Base-by-base conservation (phyloP, 2,329 filamentous ascomycete genomes). In the Monilinia polystroma region DNA sequence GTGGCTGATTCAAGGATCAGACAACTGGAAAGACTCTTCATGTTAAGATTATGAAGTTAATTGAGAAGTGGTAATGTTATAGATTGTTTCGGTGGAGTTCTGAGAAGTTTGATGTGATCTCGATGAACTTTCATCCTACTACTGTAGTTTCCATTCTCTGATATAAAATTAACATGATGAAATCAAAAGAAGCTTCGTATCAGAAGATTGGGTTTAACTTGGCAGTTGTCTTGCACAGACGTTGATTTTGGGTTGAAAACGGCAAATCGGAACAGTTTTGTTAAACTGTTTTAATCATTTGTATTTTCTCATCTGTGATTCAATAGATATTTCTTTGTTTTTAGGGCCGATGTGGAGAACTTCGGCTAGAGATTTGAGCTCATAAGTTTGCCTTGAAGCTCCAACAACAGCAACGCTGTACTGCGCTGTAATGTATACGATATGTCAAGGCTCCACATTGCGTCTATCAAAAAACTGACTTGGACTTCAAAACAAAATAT, bases 181-280 rank as follows among this genome's bases (percentile, higher is more conserved):
- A 41, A n/a, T 43, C 18, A 29, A 58, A 29, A 54, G 49, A 63
- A 63, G 35, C 51, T 53, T 64, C 35, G 60, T 63, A 63, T 64
- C 62, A 64, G 35, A 63, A 54, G 45, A 41, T 43, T 55, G 60
- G 12, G 35, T 23, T 43, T 23, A 23, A 5, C 58, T 51, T 26
- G 38, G 47, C 26, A 55, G 32, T 47, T 49, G 12, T 62, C 63
- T 69, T 70, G 69, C 72, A 72, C 72, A 69, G 72, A 74, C 72
- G 72, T 73, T 71, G 68, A 69, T 49, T 70, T 73, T 69, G 68
- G 69, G 67, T 72, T 71, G 66, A 59, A 57, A 68, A 20, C 6
- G 26, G 43, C 43, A 60, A 60, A 35, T n/a, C 58, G 12, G 32
- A 51, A 51, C 45, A 18, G 3, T 43, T 10, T 58, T 35, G 12